Evolutionary conservation across 1,284 basidiomycete genomes (phyloP), one percentile per base, ranked within the genome.

Genomic region (Cystobasidium slooffiae): DNA sequence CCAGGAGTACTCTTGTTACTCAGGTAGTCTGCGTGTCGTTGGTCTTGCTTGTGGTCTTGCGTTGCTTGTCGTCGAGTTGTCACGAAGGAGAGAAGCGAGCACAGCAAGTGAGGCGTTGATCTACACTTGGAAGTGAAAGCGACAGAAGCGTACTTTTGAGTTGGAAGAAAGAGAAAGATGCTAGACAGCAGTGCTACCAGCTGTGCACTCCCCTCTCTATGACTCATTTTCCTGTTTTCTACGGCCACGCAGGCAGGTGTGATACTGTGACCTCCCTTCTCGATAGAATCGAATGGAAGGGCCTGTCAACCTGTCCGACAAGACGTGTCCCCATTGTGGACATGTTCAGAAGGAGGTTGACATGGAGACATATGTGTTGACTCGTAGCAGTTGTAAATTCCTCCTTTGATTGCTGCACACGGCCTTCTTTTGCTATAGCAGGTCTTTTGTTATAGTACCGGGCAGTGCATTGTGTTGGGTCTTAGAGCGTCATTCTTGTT

Each of bases 241-340:
- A 47, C 9, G 8, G 8, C 9, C 8, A 9, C 46, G 46, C 46
- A 6, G 18, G 53, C 10, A 9, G 12, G 53, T 16, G 6, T 16
- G 22, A 9, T 55, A 8, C 31, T 31, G 31, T 31, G 31, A 31
- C 31, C 31, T 5, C 31, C 51, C 6, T 14, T 53, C 51, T 18
- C 43, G 16, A 14, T 14, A 24, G 18, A 5, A 6, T n/a, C 6
- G 20, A 3, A 20, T 49, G 14, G 20, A 37, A 20, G 18, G n/a
- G 46, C 31, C 62, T 52, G 52, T 20, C 64, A 52, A 18, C 12
- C 49, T 49, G 64, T 66, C 49, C n/a, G 64, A 66, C 49, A 39
- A 44, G 63, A 47, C 63, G 12, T 44, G 16, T 10, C 20, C 20
- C n/a, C 58, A 12, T 16, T 14, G 22, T 12, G 16, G 3, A 14